These are phyloP conservation scores for Phytophthora niederhauseri DNA, from an alignment of 352 stramenopile species.

Conservation along the genomic window DNA sequence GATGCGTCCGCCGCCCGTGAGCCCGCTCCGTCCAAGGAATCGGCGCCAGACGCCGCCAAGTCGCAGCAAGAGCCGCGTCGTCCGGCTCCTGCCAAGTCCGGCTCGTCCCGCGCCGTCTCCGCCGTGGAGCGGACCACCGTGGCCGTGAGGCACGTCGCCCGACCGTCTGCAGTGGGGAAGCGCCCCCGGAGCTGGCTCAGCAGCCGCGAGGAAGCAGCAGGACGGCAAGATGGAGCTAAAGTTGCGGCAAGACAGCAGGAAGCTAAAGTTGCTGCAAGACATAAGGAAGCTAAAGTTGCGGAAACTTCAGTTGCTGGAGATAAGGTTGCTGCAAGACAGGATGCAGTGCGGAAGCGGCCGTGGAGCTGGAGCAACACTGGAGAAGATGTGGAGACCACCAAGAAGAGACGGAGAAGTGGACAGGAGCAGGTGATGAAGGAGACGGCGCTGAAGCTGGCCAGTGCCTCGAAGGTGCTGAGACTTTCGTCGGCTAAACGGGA, in stretches of 20 bases:
- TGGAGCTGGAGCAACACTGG: not conserved
- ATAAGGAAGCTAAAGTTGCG: not conserved
- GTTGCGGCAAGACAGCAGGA: slow-evolving; percentile 1
- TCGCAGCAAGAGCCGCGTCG: not conserved
- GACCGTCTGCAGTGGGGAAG: slow-evolving; percentile 5
- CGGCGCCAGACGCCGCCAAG: not conserved
- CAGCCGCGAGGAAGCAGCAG: not conserved
- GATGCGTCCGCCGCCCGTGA: not conserved
- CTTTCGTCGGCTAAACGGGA: not conserved
- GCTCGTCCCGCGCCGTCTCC: slow-evolving; percentile 2
- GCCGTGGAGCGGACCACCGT: slow-evolving; percentile 3
- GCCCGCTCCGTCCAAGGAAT: not conserved
- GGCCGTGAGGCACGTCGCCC: slow-evolving; percentile 17
- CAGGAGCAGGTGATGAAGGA: not conserved
- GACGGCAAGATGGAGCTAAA: slow-evolving; percentile 3
- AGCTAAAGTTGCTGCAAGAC: not conserved
- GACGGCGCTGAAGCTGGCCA: slow-evolving; percentile 4
- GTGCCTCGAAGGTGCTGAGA: slow-evolving; percentile 1
- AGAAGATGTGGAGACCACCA: not conserved
- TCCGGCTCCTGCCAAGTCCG: not conserved
- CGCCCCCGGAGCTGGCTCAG: slow-evolving; percentile 1
- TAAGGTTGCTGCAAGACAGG: slow-evolving; percentile 4
- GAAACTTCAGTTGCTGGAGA: not conserved
- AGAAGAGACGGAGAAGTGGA: not conserved
- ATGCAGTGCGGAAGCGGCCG: not conserved